Conservation (phyloP, 768 basidiomycete species). For the Thelephora ganbajun region DNA sequence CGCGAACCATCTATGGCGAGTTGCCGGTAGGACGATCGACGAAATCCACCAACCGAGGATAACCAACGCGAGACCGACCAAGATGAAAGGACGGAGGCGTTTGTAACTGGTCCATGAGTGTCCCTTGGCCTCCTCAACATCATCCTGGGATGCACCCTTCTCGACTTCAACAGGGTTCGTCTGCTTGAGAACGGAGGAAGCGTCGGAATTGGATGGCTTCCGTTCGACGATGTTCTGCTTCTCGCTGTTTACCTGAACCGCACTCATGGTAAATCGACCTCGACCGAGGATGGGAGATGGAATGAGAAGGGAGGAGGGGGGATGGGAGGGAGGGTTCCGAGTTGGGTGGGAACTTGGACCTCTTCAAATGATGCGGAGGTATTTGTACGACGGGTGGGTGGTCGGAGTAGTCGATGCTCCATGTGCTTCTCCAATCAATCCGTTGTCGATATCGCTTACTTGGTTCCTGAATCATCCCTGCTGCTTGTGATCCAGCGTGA, state of each 20-base stretch:
- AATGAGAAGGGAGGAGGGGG: not conserved
- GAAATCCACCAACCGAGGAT: slow-evolving; percentile 85
- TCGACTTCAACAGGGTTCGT: slow-evolving; percentile 9
- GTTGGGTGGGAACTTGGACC: too few relatives aligned
- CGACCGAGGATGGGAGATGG: not conserved
- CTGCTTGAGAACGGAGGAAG: slow-evolving; percentile 13
- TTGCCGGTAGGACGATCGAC: slow-evolving; percentile 49
- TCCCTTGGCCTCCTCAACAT: slow-evolving; percentile 7
- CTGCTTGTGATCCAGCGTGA: too few relatives aligned
- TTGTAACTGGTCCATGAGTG: slow-evolving; percentile 7
- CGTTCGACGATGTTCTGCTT: slow-evolving; percentile 5
- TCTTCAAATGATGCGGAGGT: too few relatives aligned
- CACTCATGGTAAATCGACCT: not conserved
- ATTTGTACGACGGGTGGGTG: too few relatives aligned
- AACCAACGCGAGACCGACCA: slow-evolving; percentile 37
- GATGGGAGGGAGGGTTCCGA: not conserved
- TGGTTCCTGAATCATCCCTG: too few relatives aligned
- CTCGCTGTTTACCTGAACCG: not conserved
- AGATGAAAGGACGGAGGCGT: slow-evolving; percentile 19
- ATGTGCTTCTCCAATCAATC: too few relatives aligned
- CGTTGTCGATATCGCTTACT: too few relatives aligned
- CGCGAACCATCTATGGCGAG: slow-evolving; percentile 61
- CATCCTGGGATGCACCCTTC: slow-evolving; percentile 5
- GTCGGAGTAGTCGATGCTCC: too few relatives aligned
- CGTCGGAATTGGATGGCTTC: slow-evolving; percentile 12